Percentiles rank a stretch among this genome's conserved stretches.
Conservation (phyloP, 202 grass and related monocot species). For the Cymbopogon flexuosus region DNA sequence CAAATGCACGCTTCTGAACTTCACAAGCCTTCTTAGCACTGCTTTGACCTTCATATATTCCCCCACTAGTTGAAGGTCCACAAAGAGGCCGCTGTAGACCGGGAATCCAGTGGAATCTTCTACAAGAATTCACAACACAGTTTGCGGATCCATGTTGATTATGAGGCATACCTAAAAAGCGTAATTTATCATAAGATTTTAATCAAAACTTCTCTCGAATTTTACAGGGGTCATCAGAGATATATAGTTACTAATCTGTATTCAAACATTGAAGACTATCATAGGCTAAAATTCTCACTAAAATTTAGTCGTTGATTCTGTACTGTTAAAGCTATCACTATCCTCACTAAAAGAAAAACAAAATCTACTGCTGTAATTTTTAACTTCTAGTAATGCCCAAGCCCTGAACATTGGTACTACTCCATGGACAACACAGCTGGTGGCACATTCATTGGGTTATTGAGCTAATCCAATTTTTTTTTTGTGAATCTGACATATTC, state of each 20-base stretch:
- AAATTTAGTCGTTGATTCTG: neutral
- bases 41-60: conserved; percentile 10
- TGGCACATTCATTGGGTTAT: neutral
- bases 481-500: neutral
- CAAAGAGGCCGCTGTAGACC: neutral
- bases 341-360: neutral
- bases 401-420: neutral
- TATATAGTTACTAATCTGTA: neutral
- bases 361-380: neutral
- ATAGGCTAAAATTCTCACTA: neutral
- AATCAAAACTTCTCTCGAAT: neutral
- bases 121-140: conserved; percentile 1
- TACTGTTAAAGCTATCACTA: neutral
- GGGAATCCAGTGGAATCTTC: conserved; percentile 30
- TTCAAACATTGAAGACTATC: neutral
- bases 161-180: conserved; percentile 12
- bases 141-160: conserved; percentile 11
- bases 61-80: neutral
- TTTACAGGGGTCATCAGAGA: neutral
- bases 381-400: neutral
- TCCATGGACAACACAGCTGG: neutral
- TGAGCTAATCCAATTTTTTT: neutral
- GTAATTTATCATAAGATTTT: conserved; percentile 14
- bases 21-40: conserved; percentile 23
- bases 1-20: conserved; percentile 42